Conservation (phyloP, 225 moss, liverwort and hornwort genomes). For the Antitrichia curtipendula region DNA sequence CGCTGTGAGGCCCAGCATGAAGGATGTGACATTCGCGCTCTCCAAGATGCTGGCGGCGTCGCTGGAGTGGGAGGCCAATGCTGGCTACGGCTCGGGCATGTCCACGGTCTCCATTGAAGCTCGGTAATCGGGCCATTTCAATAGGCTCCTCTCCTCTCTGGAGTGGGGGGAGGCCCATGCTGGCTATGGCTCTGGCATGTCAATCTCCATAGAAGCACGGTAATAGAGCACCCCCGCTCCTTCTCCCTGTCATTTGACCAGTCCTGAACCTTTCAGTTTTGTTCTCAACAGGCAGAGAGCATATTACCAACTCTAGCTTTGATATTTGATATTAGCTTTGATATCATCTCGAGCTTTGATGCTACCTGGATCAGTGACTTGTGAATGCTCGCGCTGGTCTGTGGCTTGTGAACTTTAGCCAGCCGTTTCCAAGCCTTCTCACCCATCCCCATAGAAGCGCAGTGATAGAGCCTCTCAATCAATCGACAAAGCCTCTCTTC, state of each 20-base stretch:
- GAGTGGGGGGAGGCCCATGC: background rate
- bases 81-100: conserved; percentile 29
- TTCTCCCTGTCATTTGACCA: background rate
- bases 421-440: background rate
- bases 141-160: background rate
- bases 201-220: background rate
- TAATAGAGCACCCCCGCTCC: background rate
- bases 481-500: background rate
- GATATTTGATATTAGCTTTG: background rate
- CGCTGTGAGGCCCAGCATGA: conserved; percentile 64
- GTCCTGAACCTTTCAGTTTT: background rate
- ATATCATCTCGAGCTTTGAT: background rate
- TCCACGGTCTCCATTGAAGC: conserved; percentile 56
- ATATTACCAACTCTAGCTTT: background rate
- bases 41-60: conserved; percentile 65
- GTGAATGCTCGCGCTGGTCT: background rate
- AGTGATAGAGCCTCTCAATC: background rate
- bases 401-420: background rate
- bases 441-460: background rate
- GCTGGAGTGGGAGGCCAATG: conserved; percentile 63
- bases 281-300: background rate
- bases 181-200: background rate
- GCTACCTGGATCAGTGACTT: background rate
- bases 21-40: conserved; percentile 72
- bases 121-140: conserved; percentile 5